Percentiles rank a stretch among this genome's conserved stretches.
These are phyloP conservation scores for Candida pseudoglaebosa DNA, from an alignment of 805 yeast species.

Conservation along the genomic window DNA sequence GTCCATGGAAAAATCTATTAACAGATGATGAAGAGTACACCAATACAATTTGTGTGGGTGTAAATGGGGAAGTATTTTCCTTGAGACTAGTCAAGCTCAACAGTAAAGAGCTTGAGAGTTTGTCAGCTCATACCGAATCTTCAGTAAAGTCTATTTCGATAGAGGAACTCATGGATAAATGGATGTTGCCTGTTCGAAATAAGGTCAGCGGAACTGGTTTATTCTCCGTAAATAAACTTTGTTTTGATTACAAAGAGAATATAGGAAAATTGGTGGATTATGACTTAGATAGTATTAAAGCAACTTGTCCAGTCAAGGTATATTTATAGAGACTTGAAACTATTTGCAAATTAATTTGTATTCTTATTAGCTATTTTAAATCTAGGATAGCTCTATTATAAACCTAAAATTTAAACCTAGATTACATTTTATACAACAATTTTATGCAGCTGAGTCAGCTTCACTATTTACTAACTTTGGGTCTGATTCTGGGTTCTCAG, in stretches of 20 bases:
- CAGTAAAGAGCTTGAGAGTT: constrained; percentile 11
- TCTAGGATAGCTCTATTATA: not conserved
- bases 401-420: not conserved
- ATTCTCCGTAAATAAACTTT: constrained; percentile 31
- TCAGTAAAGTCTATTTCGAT: not conserved
- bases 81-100: constrained; percentile 13
- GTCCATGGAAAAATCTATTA: constrained; percentile 16
- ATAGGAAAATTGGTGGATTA: constrained; percentile 26
- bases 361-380: not conserved
- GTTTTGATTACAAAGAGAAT: constrained; percentile 25
- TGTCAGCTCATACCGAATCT: constrained; percentile 6
- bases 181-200: constrained; percentile 28
- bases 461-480: not conserved
- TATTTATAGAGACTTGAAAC: constrained; percentile 3
- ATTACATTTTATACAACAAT: not conserved
- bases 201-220: constrained; percentile 41
- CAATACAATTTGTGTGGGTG: constrained; percentile 26
- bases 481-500: not conserved
- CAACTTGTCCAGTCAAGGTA: constrained; percentile 4
- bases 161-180: constrained; percentile 5
- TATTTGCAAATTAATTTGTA: not conserved
- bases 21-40: constrained; percentile 3
- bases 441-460: not conserved
- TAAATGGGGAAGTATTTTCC: constrained; percentile 32
- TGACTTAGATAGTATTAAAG: constrained; percentile 28